Conservation (phyloP, 306 rosid species). For the Trifolium dubium region DNA sequence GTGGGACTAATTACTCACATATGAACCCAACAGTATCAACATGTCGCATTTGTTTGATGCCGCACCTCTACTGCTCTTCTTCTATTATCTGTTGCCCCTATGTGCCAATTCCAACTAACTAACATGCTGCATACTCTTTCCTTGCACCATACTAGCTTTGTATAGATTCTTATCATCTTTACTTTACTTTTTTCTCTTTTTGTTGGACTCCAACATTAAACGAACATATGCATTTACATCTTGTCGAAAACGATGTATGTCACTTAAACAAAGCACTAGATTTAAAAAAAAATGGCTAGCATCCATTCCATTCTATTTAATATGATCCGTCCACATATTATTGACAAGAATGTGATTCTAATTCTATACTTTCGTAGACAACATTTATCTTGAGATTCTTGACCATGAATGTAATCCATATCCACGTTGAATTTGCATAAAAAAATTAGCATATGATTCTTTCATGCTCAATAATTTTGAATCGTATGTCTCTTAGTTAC, state of each 20-base stretch:
- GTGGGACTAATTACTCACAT: too few relatives aligned
- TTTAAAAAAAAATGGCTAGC: background rate
- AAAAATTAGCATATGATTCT: conserved; percentile 41
- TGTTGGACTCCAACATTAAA: too few relatives aligned
- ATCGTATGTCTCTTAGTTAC: conserved; percentile 4
- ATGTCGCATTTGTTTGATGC: background rate
- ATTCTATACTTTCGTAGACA: conserved; percentile 21
- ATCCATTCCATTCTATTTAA: background rate
- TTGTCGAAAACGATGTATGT: background rate
- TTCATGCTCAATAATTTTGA: conserved; percentile 31
- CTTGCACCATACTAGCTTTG: too few relatives aligned
- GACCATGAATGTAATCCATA: conserved; percentile 25
- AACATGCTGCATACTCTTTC: too few relatives aligned
- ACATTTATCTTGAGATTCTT: background rate
- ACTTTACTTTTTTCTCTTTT: too few relatives aligned
- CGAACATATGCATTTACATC: background rate
- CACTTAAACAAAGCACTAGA: conserved; percentile 1
- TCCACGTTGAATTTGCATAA: conserved; percentile 32
- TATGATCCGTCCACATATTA: conserved; percentile 11
- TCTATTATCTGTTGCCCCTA: background rate
- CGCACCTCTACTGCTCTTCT: background rate
- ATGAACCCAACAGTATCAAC: too few relatives aligned
- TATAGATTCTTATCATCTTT: too few relatives aligned
- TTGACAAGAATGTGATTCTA: conserved; percentile 39
- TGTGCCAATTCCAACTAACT: too few relatives aligned